Evolutionary conservation across 2,329 filamentous ascomycete species (phyloP).

Genomic region (Colletotrichum sp.): DNA sequence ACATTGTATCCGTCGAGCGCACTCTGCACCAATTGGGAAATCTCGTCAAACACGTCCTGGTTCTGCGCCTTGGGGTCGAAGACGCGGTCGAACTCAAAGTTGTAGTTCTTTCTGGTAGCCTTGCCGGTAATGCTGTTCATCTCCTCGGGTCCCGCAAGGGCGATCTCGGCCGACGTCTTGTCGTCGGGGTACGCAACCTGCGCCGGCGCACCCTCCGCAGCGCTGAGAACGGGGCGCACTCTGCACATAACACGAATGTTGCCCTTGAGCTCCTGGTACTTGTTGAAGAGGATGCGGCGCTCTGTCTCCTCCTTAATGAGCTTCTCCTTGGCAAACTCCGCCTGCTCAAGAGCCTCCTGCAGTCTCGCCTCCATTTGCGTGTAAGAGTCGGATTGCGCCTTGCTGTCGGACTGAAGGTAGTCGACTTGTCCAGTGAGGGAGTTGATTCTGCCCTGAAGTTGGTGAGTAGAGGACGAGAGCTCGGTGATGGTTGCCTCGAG

Average conservation of each 20-base stretch:
- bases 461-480: constrained; percentile 64
- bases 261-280: constrained; percentile 96
- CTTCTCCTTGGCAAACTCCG: constrained; percentile 77
- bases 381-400: constrained; percentile 87
- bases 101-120: constrained; percentile 77
- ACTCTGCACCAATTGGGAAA: constrained; percentile 94
- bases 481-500: constrained; percentile 61
- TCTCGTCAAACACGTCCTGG: constrained; percentile 90
- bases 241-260: constrained; percentile 99
- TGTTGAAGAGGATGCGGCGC: constrained; percentile 91
- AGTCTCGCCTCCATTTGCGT: constrained; percentile 80
- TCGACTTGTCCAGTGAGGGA: constrained; percentile 83
- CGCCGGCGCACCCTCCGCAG: constrained; percentile 68
- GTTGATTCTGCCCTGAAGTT: constrained; percentile 76
- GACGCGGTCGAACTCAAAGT: constrained; percentile 92
- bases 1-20: constrained; percentile 98
- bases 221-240: constrained; percentile 75
- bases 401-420: constrained; percentile 87
- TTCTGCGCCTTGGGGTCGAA: constrained; percentile 83
- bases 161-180: constrained; percentile 86
- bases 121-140: constrained; percentile 75
- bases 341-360: constrained; percentile 75
- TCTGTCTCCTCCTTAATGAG: constrained; percentile 90
- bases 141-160: constrained; percentile 82
- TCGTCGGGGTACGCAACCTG: constrained; percentile 81